Base-by-base conservation (phyloP, 768 basidiomycete genomes). In the Boletus sp. region DNA sequence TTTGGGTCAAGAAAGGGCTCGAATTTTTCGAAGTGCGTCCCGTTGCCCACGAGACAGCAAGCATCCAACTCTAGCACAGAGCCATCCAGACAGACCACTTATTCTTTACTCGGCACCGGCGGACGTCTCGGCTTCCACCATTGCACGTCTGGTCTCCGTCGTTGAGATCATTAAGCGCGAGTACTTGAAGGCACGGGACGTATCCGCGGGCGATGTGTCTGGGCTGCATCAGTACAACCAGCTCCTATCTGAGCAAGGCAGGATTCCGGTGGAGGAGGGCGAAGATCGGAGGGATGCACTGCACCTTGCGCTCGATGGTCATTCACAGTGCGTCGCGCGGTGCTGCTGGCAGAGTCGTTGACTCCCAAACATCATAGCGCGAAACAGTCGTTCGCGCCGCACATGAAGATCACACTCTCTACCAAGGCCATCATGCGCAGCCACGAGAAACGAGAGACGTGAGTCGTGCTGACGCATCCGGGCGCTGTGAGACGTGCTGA, bases 161-260 rank as follows among this genome's bases (percentile, higher is more conserved):
- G 84, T 83, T 1, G 92, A 95, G 69, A 89, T 93, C 52, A 81
- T 92, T 62, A 93, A 93, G 64, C 81, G 92, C 27, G 88, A 92
- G 64, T 92, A 83, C 64, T 56, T 89, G 50, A 83, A 83, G 51
- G 66, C 65, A 15, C 72, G 86, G 7, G 77, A 78, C 39, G 59
- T 68, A 19, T 78, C 71, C 13, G 76, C 74, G 2, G 67, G 69
- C n/a, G 73, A 74, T 41, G 64, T 74, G 27, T 67, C 69, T 4
- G 89, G 89, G 4, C 69, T 92, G 33, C 80, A 89, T 64, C 90
- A 92, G 65, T 91, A 90, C 71, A 92, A 90, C 58, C 79, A 87
- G 51, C 70, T 90, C 11, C 81, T 83, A 0, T 79, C 64, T 40
- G 68, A 90, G 27, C 60, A 23, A 49, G 60, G 48, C 19, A 30